Evolutionary conservation across 768 basidiomycete species (phyloP).

Genomic region (Auriscalpium microsporum): DNA sequence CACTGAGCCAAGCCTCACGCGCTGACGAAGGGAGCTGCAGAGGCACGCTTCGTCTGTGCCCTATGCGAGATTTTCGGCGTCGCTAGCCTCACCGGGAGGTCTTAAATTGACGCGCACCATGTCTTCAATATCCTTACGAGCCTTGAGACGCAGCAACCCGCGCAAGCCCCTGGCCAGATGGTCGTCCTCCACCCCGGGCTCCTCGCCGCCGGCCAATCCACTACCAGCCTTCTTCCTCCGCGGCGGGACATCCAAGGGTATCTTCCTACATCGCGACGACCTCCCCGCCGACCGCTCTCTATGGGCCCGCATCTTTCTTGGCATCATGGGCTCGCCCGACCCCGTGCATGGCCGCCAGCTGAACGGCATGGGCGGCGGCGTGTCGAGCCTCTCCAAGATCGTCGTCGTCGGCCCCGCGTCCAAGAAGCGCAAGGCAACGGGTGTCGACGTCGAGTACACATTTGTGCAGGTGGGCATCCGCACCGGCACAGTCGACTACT

Average conservation of each 20-base stretch:
- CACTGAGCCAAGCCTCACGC: no score
- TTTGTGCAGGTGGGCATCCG: slow-evolving; percentile 52
- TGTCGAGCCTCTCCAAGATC: slow-evolving; percentile 69
- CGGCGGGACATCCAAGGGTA: slow-evolving; percentile 73
- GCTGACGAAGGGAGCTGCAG: no score
- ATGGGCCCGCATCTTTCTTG: slow-evolving; percentile 58
- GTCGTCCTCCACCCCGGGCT: no score
- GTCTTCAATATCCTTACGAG: no score
- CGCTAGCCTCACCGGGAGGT: no score
- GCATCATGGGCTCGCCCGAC: slow-evolving; percentile 80
- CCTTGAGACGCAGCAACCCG: no score
- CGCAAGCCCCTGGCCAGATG: no score
- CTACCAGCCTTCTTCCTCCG: slow-evolving; percentile 45
- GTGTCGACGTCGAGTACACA: slow-evolving; percentile 61
- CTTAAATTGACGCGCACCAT: no score
- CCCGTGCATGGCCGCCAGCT: slow-evolving; percentile 57
- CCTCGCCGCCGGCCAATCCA: slow-evolving; percentile 19
- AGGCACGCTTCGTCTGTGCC: no score
- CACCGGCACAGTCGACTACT: slow-evolving; percentile 53
- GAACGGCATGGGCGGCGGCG: slow-evolving; percentile 76
- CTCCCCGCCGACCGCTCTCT: slow-evolving; percentile 42
- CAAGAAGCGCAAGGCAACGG: slow-evolving; percentile 29
- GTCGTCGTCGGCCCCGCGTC: slow-evolving; percentile 52
- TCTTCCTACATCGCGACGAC: slow-evolving; percentile 47
- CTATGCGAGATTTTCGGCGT: no score